Conservation (phyloP, 139 green algal genomes). For the Chlorella ohadii region DNA sequence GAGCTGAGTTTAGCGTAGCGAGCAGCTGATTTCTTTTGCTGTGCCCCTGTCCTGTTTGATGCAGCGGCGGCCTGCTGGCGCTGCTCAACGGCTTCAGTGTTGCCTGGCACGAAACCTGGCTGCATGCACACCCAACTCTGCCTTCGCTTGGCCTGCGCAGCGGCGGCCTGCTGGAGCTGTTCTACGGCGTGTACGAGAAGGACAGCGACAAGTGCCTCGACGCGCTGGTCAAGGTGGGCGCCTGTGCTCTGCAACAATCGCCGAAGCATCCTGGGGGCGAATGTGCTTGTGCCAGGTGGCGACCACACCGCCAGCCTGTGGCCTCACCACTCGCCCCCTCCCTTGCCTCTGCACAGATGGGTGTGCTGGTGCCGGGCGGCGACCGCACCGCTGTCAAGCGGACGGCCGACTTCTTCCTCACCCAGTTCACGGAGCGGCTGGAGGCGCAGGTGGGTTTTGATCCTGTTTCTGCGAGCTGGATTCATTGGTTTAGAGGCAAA, state of each 20-base stretch:
- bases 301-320: too few species aligned
- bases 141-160: slow-evolving; percentile 55
- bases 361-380: slow-evolving; percentile 88
- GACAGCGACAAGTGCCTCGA: slow-evolving; percentile 90
- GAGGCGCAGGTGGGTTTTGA: slow-evolving; percentile 51
- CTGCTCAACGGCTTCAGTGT: not conserved
- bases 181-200: slow-evolving; percentile 95
- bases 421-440: slow-evolving; percentile 83
- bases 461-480: not conserved
- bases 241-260: not conserved
- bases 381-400: slow-evolving; percentile 89
- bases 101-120: too few species aligned
- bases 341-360: slow-evolving; percentile 70
- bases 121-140: too few species aligned
- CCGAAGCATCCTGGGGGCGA: too few species aligned
- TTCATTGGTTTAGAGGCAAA: too few species aligned
- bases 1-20: not conserved
- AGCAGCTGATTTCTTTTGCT: not conserved
- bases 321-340: not conserved
- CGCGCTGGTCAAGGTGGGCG: slow-evolving; percentile 69
- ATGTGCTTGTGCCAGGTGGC: too few species aligned
- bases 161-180: slow-evolving; percentile 91
- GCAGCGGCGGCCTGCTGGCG: too few species aligned
- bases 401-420: slow-evolving; percentile 98
- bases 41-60: too few species aligned